phyloP scores from a whole-genome alignment of 1,284 basidiomycete genomes.

The Fomitiporia mediterranea region DNA sequence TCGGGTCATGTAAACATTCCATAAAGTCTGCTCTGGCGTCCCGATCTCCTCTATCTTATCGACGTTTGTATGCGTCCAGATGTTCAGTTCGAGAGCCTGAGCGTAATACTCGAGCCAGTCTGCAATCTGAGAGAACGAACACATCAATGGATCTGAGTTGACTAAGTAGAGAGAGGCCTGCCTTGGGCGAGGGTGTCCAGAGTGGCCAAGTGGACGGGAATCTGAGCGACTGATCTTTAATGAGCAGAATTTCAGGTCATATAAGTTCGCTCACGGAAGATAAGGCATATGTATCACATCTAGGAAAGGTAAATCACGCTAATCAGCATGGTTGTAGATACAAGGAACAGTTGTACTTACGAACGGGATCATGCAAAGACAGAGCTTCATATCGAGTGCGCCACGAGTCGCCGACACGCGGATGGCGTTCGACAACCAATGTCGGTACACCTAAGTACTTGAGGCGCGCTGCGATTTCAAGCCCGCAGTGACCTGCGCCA shows the following conservation, averaged over 20 bases:
- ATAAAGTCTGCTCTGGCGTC: conserved; percentile 29
- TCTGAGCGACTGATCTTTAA: conserved; percentile 17
- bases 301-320: conserved; percentile 26
- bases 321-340: conserved; percentile 2
- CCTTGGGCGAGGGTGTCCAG: conserved; percentile 50
- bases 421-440: conserved; percentile 50
- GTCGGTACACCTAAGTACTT: conserved; percentile 48
- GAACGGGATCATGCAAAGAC: conserved; percentile 61
- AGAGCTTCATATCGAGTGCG: conserved; percentile 53
- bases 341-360: conserved; percentile 35
- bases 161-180: conserved; percentile 19
- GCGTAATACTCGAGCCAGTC: conserved; percentile 69
- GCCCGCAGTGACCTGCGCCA: conserved; percentile 63
- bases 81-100: conserved; percentile 56
- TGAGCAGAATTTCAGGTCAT: not conserved
- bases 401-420: conserved; percentile 58
- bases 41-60: conserved; percentile 22
- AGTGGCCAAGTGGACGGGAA: conserved; percentile 38
- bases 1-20: conserved; percentile 31
- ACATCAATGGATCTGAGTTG: conserved; percentile 21
- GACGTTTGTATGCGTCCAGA: conserved; percentile 52
- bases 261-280: conserved; percentile 39
- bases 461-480: conserved; percentile 55
- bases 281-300: conserved; percentile 58
- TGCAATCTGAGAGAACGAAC: conserved; percentile 42